phyloP scores from a whole-genome alignment of 805 yeast species.

The Candida adriatica region DNA sequence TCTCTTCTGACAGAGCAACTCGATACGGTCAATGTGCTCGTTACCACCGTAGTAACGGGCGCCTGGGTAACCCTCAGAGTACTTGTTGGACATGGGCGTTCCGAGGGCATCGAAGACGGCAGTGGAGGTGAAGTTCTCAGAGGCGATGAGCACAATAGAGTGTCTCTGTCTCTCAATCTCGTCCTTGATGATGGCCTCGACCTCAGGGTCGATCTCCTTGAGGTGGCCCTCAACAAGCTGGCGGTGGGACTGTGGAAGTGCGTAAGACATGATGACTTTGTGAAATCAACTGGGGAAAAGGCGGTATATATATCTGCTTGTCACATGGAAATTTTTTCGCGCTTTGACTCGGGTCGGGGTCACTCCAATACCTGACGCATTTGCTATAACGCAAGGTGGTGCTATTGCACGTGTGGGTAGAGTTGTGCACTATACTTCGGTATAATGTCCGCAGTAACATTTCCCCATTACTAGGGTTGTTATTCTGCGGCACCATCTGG shows the following conservation, averaged over 20 bases:
- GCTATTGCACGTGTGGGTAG: too few relatives aligned
- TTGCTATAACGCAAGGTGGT: too few relatives aligned
- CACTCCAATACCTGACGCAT: too few relatives aligned
- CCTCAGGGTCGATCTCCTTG: slow-evolving; percentile 75
- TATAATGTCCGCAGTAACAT: too few relatives aligned
- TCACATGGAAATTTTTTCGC: too few relatives aligned
- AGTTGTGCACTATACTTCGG: too few relatives aligned
- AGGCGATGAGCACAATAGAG: slow-evolving; percentile 88
- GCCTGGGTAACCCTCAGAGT: slow-evolving; percentile 98
- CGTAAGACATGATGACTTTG: slow-evolving; percentile 60
- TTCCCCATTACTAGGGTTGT: too few relatives aligned
- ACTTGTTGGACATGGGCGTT: slow-evolving; percentile 95
- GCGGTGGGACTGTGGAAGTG: slow-evolving; percentile 60
- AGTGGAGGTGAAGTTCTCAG: slow-evolving; percentile 93
- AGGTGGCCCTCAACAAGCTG: slow-evolving; percentile 53
- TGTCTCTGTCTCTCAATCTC: slow-evolving; percentile 86
- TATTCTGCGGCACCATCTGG: too few relatives aligned
- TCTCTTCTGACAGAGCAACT: slow-evolving; percentile 83
- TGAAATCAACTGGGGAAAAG: too few relatives aligned
- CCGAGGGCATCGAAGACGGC: slow-evolving; percentile 94
- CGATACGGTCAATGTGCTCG: slow-evolving; percentile 88
- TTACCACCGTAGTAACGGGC: slow-evolving; percentile 98
- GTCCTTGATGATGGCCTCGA: slow-evolving; percentile 64
- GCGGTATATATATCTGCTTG: too few relatives aligned
- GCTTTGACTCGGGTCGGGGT: too few relatives aligned